phyloP scores from a whole-genome alignment of 768 basidiomycete genomes.

The Lactarius vividus region DNA sequence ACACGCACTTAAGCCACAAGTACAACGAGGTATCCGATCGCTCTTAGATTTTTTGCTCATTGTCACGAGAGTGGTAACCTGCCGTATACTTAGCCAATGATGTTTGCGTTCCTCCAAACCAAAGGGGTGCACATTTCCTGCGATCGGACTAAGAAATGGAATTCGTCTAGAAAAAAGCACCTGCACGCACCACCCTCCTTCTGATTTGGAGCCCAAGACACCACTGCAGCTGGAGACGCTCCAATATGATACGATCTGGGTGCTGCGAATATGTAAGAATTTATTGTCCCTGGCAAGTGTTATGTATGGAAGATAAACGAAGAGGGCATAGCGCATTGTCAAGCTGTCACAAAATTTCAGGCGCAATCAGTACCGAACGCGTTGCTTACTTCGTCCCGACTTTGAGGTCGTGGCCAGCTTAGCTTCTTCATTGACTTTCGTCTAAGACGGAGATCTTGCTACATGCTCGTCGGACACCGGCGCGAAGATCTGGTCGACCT shows the following conservation, averaged over 20 bases:
- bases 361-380: constrained; percentile 92
- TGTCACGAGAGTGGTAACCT: constrained; percentile 16
- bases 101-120: constrained; percentile 95
- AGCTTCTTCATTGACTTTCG: constrained; percentile 24
- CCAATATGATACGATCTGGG: constrained; percentile 96
- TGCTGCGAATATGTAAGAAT: constrained; percentile 26
- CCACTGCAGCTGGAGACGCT: constrained; percentile 82
- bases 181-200: constrained; percentile 68
- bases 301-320: constrained; percentile 98
- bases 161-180: constrained; percentile 85
- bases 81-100: constrained; percentile 71
- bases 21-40: constrained; percentile 90
- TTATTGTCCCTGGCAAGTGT: no score
- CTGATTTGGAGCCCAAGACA: constrained; percentile 51
- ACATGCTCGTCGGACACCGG: constrained; percentile 98
- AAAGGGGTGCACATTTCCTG: constrained; percentile 96
- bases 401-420: constrained; percentile 59
- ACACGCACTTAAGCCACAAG: constrained; percentile 82
- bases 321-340: constrained; percentile 75
- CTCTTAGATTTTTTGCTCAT: constrained; percentile 20
- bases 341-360: constrained; percentile 92
- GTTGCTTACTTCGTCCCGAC: constrained; percentile 91
- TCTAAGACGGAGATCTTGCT: constrained; percentile 69
- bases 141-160: constrained; percentile 99
- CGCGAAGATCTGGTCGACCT: constrained; percentile 95